These are phyloP conservation scores for Cicer cuneatum DNA, from an alignment of 306 rosid genomes.

Conservation along the genomic window DNA sequence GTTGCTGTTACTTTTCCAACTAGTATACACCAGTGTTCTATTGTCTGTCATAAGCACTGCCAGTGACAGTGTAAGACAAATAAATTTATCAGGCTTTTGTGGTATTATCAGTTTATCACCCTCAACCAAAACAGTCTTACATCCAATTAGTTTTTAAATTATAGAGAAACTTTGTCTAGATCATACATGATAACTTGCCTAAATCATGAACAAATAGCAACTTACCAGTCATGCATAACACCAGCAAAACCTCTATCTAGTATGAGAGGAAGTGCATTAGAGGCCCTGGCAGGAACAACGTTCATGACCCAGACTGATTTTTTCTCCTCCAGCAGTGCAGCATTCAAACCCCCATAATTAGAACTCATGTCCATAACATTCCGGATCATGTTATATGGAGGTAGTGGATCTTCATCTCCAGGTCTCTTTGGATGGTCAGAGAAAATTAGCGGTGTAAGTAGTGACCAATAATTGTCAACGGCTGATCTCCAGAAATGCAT, in stretches of 20 bases:
- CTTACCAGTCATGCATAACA: constrained; percentile 93
- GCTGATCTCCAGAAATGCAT: constrained; percentile 75
- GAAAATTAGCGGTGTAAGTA: constrained; percentile 95
- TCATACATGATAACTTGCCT: constrained; percentile 23
- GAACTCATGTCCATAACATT: constrained; percentile 98
- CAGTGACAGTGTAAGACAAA: constrained; percentile 13
- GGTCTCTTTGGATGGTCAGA: constrained; percentile 99
- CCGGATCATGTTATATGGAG: constrained; percentile 96
- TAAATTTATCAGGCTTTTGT: constrained; percentile 27
- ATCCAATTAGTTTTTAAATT: neutral
- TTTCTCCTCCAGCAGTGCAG: constrained; percentile 85
- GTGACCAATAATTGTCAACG: constrained; percentile 84
- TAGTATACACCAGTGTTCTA: constrained; percentile 20
- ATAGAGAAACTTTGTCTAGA: constrained; percentile 28
- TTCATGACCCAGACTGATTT: constrained; percentile 98
- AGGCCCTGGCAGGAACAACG: constrained; percentile 79
- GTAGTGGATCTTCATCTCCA: constrained; percentile 98
- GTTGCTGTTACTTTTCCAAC: constrained; percentile 26
- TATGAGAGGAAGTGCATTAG: constrained; percentile 86
- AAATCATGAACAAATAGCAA: constrained; percentile 39
- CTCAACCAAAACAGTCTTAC: constrained; percentile 8
- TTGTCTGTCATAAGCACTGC: constrained; percentile 11
- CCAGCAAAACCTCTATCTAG: constrained; percentile 92
- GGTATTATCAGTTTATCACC: constrained; percentile 27
- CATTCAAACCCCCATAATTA: constrained; percentile 85